Conservation (phyloP, 2,329 filamentous ascomycete genomes). For the Biscogniauxia sp. region DNA sequence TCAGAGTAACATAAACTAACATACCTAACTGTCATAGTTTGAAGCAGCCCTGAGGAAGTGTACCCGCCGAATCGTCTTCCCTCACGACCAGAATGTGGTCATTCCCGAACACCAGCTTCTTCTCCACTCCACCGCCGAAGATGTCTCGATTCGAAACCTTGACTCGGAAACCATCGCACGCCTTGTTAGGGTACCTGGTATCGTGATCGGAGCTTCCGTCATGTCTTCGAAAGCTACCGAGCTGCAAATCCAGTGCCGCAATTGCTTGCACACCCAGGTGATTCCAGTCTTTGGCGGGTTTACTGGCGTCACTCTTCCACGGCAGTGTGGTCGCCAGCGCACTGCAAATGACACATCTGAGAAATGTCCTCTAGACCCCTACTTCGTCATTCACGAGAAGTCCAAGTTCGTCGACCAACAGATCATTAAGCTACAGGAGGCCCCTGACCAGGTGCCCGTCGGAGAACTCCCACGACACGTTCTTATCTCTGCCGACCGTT, state of each 20-base stretch:
- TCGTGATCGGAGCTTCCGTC: slow-evolving; percentile 95
- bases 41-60: slow-evolving; percentile 87
- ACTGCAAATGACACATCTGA: slow-evolving; percentile 65
- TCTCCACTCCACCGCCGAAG: slow-evolving; percentile 85
- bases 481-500: slow-evolving; percentile 92
- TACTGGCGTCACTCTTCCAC: slow-evolving; percentile 78
- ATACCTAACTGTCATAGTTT: slow-evolving; percentile 57
- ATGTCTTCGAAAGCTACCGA: slow-evolving; percentile 93
- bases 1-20: not conserved
- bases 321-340: slow-evolving; percentile 67
- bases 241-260: slow-evolving; percentile 83
- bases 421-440: slow-evolving; percentile 96
- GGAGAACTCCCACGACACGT: slow-evolving; percentile 95
- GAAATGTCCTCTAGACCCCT: slow-evolving; percentile 88
- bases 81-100: slow-evolving; percentile 62
- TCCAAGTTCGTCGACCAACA: slow-evolving; percentile 96
- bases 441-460: slow-evolving; percentile 94
- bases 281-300: slow-evolving; percentile 82
- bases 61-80: slow-evolving; percentile 90
- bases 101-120: slow-evolving; percentile 93
- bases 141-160: slow-evolving; percentile 90
- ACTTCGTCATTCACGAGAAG: slow-evolving; percentile 92
- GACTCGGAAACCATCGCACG: slow-evolving; percentile 90
- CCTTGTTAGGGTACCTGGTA: slow-evolving; percentile 94
- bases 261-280: slow-evolving; percentile 70